Conservation (phyloP, 179 eudicot species). For the Drosera spatulata region DNA sequence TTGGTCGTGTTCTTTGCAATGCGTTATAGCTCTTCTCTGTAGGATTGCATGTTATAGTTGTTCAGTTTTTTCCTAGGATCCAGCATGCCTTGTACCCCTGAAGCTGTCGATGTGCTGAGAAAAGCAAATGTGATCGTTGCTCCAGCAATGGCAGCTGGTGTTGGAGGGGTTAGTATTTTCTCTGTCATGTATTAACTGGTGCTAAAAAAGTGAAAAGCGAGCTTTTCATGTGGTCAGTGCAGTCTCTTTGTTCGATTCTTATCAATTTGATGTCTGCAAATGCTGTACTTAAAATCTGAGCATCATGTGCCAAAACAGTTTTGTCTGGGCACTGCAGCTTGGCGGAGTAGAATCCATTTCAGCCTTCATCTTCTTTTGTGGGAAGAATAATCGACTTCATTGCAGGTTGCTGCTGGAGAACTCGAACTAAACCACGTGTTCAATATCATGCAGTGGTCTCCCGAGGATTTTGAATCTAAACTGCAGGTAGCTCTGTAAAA, state of each 20-base stretch:
- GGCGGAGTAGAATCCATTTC: neutral
- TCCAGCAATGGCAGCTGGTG: slow-evolving; percentile 98
- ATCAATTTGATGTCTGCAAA: too few relatives aligned
- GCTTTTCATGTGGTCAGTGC: too few relatives aligned
- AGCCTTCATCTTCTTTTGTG: neutral
- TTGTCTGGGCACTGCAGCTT: too few relatives aligned
- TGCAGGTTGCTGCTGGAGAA: slow-evolving; percentile 98
- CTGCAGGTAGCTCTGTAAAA: slow-evolving; percentile 40
- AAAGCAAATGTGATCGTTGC: slow-evolving; percentile 87
- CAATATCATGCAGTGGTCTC: slow-evolving; percentile 68
- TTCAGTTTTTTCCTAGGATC: slow-evolving; percentile 45
- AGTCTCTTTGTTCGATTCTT: too few relatives aligned
- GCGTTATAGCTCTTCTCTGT: neutral
- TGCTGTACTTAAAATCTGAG: too few relatives aligned
- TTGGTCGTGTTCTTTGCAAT: neutral
- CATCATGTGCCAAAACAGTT: too few relatives aligned
- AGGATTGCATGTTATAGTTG: slow-evolving; percentile 1
- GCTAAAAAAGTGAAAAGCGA: too few relatives aligned
- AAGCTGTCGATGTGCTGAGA: slow-evolving; percentile 82
- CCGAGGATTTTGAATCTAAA: slow-evolving; percentile 92
- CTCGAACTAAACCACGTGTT: slow-evolving; percentile 72
- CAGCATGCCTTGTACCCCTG: slow-evolving; percentile 92
- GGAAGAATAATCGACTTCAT: slow-evolving; percentile 10
- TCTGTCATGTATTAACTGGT: neutral
- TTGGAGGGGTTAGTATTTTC: slow-evolving; percentile 70